A percentile compares a stretch with the other conserved stretches of the same genome.
phyloP scores from a whole-genome alignment of 2,329 filamentous ascomycete species.

The Escovopsis sp. region DNA sequence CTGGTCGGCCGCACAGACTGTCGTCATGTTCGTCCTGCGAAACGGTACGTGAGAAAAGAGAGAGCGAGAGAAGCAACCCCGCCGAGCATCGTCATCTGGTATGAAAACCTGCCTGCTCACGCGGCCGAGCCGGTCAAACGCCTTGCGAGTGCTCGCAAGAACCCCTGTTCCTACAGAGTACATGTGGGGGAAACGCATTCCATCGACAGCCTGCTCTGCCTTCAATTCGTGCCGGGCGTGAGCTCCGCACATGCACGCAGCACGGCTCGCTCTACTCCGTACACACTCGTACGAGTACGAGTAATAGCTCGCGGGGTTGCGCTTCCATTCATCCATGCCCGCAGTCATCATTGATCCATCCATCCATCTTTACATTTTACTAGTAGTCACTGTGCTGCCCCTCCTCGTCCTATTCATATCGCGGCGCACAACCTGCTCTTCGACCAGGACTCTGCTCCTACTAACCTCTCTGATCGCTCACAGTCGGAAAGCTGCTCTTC shows the following conservation, averaged over 20 bases:
- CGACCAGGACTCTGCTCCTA: not conserved
- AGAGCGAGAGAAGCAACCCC: too few relatives aligned
- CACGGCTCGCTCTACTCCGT: too few relatives aligned
- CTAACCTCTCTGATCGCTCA: constrained; percentile 1
- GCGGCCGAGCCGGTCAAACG: not conserved
- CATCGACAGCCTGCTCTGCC: not conserved
- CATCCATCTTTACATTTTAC: not conserved
- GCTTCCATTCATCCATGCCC: too few relatives aligned
- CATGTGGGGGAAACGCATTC: too few relatives aligned
- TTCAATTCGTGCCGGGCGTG: too few relatives aligned
- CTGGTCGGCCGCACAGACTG: constrained; percentile 5
- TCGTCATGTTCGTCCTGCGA: constrained; percentile 23
- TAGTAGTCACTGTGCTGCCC: too few relatives aligned
- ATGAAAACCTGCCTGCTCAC: constrained; percentile 5
- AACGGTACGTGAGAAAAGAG: constrained; percentile 21
- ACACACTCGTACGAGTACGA: not conserved
- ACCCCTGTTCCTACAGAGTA: not conserved
- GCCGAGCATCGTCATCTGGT: too few relatives aligned
- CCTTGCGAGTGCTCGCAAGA: not conserved
- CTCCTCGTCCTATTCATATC: too few relatives aligned
- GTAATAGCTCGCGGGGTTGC: not conserved
- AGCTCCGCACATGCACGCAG: too few relatives aligned
- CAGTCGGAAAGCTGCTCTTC: constrained; percentile 88
- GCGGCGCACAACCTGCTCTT: not conserved
- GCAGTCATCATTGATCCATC: not conserved